These are phyloP conservation scores for Umbelopsis vinacea DNA, from an alignment of 192 early-diverging fungal genomes.

Conservation along the genomic window DNA sequence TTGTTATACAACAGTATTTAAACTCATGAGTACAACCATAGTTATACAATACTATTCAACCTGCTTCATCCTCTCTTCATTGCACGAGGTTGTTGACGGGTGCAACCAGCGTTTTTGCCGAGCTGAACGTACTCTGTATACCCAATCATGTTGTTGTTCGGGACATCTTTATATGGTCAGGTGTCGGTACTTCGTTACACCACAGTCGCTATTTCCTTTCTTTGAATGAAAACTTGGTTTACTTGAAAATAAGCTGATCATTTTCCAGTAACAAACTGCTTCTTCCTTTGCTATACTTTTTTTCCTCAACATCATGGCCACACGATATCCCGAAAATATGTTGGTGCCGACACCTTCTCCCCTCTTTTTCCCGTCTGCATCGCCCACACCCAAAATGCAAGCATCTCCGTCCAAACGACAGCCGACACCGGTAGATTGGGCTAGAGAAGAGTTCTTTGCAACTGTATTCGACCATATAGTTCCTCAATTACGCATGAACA, in stretches of 20 bases:
- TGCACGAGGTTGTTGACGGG: background rate
- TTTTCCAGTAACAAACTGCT: background rate
- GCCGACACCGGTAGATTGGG: slow-evolving; percentile 25
- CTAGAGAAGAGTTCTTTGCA: slow-evolving; percentile 18
- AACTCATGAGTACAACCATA: no score
- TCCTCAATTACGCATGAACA: slow-evolving; percentile 19
- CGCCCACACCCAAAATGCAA: slow-evolving; percentile 24
- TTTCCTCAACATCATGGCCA: background rate
- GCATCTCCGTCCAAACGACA: slow-evolving; percentile 25
- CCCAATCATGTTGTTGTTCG: background rate
- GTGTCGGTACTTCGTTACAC: slow-evolving; percentile 20
- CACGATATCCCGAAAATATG: background rate
- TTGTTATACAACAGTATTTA: no score
- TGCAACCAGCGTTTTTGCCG: background rate
- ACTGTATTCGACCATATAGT: slow-evolving; percentile 18
- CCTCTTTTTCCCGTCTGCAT: slow-evolving; percentile 26
- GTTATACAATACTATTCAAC: background rate
- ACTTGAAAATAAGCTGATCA: slow-evolving; percentile 1
- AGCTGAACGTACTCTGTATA: background rate
- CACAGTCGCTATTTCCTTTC: background rate
- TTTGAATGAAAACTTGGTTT: background rate
- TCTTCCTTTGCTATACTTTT: background rate
- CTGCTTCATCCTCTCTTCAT: background rate
- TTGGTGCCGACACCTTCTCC: slow-evolving; percentile 24
- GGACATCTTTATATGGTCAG: slow-evolving; percentile 7